Evolutionary conservation across 2,329 filamentous ascomycete species (phyloP).

Genomic region (Kalmusia sp.): DNA sequence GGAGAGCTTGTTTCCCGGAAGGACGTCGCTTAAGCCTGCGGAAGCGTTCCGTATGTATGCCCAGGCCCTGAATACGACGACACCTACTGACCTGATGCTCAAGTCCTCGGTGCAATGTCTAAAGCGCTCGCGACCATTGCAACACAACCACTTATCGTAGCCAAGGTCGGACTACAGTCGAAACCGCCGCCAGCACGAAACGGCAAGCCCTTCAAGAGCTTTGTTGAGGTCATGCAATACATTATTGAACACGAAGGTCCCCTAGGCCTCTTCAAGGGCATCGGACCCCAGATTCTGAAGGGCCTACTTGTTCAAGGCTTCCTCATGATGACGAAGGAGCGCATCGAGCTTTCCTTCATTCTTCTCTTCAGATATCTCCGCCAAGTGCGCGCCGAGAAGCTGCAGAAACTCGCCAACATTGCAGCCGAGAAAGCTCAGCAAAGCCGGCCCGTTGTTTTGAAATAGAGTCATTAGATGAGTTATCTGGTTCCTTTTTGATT

Average conservation of each 20-base stretch:
- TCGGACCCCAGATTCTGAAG: conserved; percentile 91
- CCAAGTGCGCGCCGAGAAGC: conserved; percentile 71
- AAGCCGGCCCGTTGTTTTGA: conserved; percentile 39
- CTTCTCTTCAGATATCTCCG: conserved; percentile 83
- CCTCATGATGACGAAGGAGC: conserved; percentile 99
- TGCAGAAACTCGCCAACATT: conserved; percentile 70
- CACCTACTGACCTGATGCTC: conserved; percentile 16
- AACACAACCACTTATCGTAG: conserved; percentile 95
- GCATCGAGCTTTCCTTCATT: conserved; percentile 88
- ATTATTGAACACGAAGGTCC: conserved; percentile 88
- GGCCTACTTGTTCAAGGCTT: conserved; percentile 93
- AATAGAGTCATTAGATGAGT: conserved; percentile 23
- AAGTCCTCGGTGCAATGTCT: conserved; percentile 89
- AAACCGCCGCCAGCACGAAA: conserved; percentile 83
- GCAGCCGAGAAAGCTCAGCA: conserved; percentile 63
- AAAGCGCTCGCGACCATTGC: conserved; percentile 90
- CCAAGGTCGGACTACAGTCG: conserved; percentile 95
- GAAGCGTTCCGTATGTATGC: conserved; percentile 85
- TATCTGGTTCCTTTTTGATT: not conserved
- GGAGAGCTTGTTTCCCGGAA: conserved; percentile 77
- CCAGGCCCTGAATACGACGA: not conserved
- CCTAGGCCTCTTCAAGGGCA: conserved; percentile 92
- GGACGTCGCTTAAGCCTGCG: conserved; percentile 75
- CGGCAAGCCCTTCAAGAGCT: conserved; percentile 92
- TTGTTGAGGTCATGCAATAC: conserved; percentile 92